Conservation (phyloP, 352 stramenopile genomes). For the Phytopythium oedochilum region DNA sequence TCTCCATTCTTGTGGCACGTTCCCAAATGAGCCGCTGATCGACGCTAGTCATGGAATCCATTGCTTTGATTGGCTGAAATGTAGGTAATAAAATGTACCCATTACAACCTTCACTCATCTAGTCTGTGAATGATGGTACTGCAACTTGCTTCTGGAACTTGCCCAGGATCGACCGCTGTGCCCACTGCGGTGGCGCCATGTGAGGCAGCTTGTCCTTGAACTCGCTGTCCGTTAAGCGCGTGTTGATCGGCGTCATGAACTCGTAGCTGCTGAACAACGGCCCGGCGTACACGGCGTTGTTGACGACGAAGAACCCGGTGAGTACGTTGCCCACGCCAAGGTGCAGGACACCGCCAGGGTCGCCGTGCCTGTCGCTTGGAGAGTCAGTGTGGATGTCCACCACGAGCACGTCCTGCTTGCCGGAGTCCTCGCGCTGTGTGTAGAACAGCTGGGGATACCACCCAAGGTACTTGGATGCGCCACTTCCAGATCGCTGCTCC, state of each 20-base stretch:
- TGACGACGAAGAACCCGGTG: slow-evolving; percentile 21
- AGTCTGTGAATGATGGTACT: too few species aligned
- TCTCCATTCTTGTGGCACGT: background rate
- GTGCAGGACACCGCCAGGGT: slow-evolving; percentile 26
- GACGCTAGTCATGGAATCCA: background rate
- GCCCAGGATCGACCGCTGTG: background rate
- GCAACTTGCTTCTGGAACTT: too few species aligned
- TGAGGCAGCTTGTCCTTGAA: slow-evolving; percentile 5
- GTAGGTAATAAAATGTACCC: too few species aligned
- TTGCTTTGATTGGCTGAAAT: background rate
- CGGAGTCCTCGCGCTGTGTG: slow-evolving; percentile 18
- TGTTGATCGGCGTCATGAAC: slow-evolving; percentile 25
- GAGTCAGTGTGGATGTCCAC: slow-evolving; percentile 28
- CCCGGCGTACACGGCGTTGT: slow-evolving; percentile 25
- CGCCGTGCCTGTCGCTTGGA: slow-evolving; percentile 19
- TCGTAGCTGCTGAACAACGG: slow-evolving; percentile 35
- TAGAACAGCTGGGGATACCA: slow-evolving; percentile 36
- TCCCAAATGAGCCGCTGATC: background rate
- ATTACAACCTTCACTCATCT: too few species aligned
- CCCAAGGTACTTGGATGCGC: slow-evolving; percentile 2
- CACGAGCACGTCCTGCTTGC: slow-evolving; percentile 23
- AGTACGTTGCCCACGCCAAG: slow-evolving; percentile 21
- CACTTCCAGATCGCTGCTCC: slow-evolving; percentile 8
- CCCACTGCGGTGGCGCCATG: background rate
- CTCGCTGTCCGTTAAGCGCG: slow-evolving; percentile 19